Evolutionary conservation across 345 rosid species (phyloP).

Genomic region (Kandelia obovata): DNA sequence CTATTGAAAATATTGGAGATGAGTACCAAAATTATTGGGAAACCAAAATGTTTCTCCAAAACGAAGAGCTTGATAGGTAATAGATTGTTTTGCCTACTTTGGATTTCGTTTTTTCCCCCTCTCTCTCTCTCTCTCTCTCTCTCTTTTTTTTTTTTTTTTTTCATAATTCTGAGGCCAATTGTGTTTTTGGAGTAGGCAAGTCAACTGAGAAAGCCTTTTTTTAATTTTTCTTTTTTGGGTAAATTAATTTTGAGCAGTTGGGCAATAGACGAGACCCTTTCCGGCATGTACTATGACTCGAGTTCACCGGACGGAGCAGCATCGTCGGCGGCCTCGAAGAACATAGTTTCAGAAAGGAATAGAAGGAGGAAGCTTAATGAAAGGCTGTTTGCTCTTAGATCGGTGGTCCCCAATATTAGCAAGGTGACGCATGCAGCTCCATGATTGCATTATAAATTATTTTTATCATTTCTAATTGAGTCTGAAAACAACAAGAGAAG

Average conservation of each 20-base stretch:
- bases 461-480: neutral
- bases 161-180: neutral
- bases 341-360: conserved; percentile 84
- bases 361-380: conserved; percentile 88
- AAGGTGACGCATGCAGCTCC: conserved; percentile 42
- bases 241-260: conserved; percentile 12
- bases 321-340: conserved; percentile 74
- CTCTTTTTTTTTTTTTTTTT: neutral
- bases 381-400: conserved; percentile 76
- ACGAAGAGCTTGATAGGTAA: conserved; percentile 47
- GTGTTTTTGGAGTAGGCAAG: neutral
- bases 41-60: conserved; percentile 49
- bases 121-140: no score
- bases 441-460: neutral
- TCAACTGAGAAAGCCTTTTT: neutral
- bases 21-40: conserved; percentile 66
- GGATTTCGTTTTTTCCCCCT: neutral
- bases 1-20: conserved; percentile 39
- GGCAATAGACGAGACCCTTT: conserved; percentile 26
- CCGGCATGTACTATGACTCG: conserved; percentile 60
- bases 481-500: neutral
- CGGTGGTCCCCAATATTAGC: conserved; percentile 92
- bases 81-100: neutral
- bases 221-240: neutral
- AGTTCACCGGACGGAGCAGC: conserved; percentile 93